Conservation (phyloP, 2,329 filamentous ascomycete species). For the Zasmidium angulare region DNA sequence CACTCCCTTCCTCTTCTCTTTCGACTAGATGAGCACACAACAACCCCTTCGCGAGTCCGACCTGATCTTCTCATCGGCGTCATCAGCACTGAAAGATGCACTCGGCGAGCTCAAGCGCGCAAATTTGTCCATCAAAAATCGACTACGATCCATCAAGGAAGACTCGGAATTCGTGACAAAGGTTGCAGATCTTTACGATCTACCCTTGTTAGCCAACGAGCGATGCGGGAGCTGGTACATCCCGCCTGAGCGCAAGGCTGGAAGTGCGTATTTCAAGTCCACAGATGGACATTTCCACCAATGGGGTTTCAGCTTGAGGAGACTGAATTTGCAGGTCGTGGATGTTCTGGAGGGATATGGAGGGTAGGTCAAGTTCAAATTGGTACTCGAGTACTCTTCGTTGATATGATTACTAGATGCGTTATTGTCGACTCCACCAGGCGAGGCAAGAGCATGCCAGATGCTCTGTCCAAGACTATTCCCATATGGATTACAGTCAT, state of each 20-base stretch:
- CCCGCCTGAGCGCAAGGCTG: constrained; percentile 60
- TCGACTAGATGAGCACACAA: not conserved
- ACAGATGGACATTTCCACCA: constrained; percentile 90
- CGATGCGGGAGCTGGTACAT: constrained; percentile 97
- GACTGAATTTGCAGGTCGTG: constrained; percentile 81
- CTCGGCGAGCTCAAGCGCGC: constrained; percentile 72
- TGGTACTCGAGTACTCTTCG: not conserved
- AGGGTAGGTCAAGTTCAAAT: constrained; percentile 54
- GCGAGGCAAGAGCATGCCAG: constrained; percentile 91
- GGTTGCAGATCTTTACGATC: constrained; percentile 55
- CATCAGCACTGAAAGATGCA: constrained; percentile 67
- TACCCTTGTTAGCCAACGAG: constrained; percentile 88
- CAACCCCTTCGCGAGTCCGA: constrained; percentile 26
- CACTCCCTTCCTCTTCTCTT: not conserved
- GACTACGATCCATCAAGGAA: constrained; percentile 72
- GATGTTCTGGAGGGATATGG: constrained; percentile 64
- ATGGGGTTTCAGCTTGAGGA: constrained; percentile 84
- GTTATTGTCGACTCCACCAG: constrained; percentile 93
- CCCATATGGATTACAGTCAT: constrained; percentile 91
- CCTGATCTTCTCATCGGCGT: constrained; percentile 56
- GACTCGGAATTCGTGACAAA: constrained; percentile 73
- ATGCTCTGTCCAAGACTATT: constrained; percentile 89
- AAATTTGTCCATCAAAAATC: constrained; percentile 76
- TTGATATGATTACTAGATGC: constrained; percentile 47
- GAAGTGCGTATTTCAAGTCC: constrained; percentile 93